phyloP scores from a whole-genome alignment of 2,329 filamentous ascomycete species.

The Fusarium xyrophilum region DNA sequence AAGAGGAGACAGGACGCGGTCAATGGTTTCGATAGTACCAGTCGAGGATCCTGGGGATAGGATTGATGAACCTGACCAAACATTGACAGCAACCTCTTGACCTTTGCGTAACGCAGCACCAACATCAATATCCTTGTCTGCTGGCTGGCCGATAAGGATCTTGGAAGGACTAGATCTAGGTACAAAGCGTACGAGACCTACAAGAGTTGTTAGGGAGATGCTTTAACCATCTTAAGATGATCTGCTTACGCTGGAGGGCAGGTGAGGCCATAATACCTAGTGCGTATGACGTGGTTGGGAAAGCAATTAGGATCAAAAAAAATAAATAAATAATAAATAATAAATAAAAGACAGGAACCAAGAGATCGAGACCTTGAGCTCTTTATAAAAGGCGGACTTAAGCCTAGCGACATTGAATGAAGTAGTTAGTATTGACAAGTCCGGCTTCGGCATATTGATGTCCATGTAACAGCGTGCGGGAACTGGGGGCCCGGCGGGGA shows the following conservation, averaged over 20 bases:
- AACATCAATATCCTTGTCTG: conserved; percentile 60
- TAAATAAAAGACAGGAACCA: not conserved
- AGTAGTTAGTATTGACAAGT: conserved; percentile 6
- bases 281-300: not conserved
- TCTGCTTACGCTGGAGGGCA: conserved; percentile 33
- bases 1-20: conserved; percentile 55
- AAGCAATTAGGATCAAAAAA: not conserved
- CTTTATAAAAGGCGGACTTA: conserved; percentile 23
- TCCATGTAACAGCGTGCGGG: conserved; percentile 14
- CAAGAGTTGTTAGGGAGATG: not conserved
- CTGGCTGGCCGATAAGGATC: conserved; percentile 63
- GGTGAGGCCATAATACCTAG: conserved; percentile 29
- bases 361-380: not conserved
- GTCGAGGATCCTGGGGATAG: conserved; percentile 61
- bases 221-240: not conserved
- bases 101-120: conserved; percentile 63
- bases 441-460: conserved; percentile 26
- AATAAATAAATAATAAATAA: no score
- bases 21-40: conserved; percentile 53
- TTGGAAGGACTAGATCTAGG: conserved; percentile 58
- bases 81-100: conserved; percentile 61
- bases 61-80: conserved; percentile 66
- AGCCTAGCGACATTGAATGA: not conserved
- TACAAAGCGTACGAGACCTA: conserved; percentile 66
- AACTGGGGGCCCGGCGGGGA: conserved; percentile 15